These are phyloP conservation scores for Saitozyma sp. DNA, from an alignment of 768 basidiomycete species.

Conservation along the genomic window DNA sequence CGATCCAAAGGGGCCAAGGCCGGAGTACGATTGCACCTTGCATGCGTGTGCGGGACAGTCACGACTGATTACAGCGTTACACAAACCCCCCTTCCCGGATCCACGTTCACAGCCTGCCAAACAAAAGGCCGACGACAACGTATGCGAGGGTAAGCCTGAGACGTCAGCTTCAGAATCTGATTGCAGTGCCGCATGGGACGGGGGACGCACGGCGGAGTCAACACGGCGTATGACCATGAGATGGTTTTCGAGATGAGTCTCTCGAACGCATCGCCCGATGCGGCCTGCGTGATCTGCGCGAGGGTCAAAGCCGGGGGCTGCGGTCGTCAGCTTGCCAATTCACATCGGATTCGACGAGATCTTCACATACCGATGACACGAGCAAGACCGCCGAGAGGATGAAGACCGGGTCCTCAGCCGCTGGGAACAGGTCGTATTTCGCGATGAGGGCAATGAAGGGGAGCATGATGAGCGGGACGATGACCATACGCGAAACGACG, in stretches of 20 bases:
- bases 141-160: conserved; percentile 64
- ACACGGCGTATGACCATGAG: conserved; percentile 85
- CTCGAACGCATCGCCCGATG: conserved; percentile 84
- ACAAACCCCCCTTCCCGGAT: too few species aligned
- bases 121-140: conserved; percentile 69
- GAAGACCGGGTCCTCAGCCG: conserved; percentile 57
- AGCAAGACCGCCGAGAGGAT: conserved; percentile 81
- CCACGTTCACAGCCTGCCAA: conserved; percentile 42
- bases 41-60: too few species aligned
- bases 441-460: conserved; percentile 72
- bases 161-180: conserved; percentile 10
- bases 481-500: conserved; percentile 79
- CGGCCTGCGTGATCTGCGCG: conserved; percentile 81
- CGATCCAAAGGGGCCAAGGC: too few species aligned
- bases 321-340: conserved; percentile 42
- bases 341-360: neutral
- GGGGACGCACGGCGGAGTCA: conserved; percentile 71
- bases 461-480: conserved; percentile 75
- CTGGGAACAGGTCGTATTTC: conserved; percentile 52
- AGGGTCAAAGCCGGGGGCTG: conserved; percentile 78
- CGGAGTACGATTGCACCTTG: too few species aligned
- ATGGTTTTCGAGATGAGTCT: conserved; percentile 85
- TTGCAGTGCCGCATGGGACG: conserved; percentile 3
- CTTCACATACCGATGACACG: conserved; percentile 59
- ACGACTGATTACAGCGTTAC: too few species aligned